Evolutionary conservation across 768 basidiomycete genomes (phyloP).

Genomic region (Galerina sulciceps): DNA sequence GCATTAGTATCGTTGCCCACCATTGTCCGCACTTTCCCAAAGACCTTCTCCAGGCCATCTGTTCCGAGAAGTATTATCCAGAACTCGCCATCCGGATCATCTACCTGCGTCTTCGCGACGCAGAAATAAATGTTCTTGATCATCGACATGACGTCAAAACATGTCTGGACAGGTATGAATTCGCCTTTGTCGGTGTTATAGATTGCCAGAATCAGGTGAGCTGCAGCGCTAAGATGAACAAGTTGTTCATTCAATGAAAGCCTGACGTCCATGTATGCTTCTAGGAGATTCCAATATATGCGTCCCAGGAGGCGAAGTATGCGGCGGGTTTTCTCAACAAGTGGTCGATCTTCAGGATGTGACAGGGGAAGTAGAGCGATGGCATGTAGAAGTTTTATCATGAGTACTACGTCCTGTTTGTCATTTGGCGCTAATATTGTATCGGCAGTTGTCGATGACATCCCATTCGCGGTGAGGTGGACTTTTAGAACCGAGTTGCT

Average conservation of each 20-base stretch:
- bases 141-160: conserved; percentile 32
- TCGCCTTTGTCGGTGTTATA: conserved; percentile 11
- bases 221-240: conserved; percentile 25
- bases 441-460: conserved; percentile 6
- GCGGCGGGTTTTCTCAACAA: conserved; percentile 10
- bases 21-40: conserved; percentile 17
- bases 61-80: conserved; percentile 33
- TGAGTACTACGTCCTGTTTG: conserved; percentile 30
- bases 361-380: conserved; percentile 11
- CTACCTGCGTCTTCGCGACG: conserved; percentile 32
- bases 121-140: conserved; percentile 38
- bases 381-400: conserved; percentile 16
- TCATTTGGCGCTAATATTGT: conserved; percentile 27
- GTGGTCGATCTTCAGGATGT: neutral
- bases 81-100: conserved; percentile 27
- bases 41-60: conserved; percentile 29
- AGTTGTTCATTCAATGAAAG: conserved; percentile 32
- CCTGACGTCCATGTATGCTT: conserved; percentile 25
- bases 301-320: conserved; percentile 24
- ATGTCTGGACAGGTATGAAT: conserved; percentile 32
- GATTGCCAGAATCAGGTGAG: conserved; percentile 25
- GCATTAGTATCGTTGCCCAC: conserved; percentile 16
- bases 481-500: conserved; percentile 14
- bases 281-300: conserved; percentile 21
- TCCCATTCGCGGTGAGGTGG: conserved; percentile 22